Percentiles rank a stretch among this genome's conserved stretches.
These are phyloP conservation scores for Euphorbia lathyris DNA, from an alignment of 345 rosid genomes.

Conservation along the genomic window DNA sequence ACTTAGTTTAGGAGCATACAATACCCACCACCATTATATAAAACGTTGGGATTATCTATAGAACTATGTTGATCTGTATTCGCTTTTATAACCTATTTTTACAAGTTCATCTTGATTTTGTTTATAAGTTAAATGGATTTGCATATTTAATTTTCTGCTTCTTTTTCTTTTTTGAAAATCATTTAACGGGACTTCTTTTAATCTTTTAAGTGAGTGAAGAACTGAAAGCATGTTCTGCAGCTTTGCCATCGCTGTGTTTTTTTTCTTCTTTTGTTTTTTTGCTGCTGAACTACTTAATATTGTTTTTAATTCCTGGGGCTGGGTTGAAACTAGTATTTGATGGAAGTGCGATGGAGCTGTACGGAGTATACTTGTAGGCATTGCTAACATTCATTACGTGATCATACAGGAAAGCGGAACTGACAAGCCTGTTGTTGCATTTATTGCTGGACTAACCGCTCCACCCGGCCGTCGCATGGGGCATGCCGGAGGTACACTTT, in stretches of 20 bases:
- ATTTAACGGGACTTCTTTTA: neutral
- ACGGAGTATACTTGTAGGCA: neutral
- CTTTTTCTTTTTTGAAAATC: neutral
- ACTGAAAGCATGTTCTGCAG: neutral
- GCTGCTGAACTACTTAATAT: neutral
- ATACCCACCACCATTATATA: too few species aligned
- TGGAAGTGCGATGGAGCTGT: neutral
- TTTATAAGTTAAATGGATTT: neutral
- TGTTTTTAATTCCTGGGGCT: neutral
- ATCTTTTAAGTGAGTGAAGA: neutral
- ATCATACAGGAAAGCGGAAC: slow-evolving; percentile 87
- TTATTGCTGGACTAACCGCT: slow-evolving; percentile 97
- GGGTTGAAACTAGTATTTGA: neutral
- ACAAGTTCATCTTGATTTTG: neutral
- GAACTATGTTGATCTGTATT: neutral
- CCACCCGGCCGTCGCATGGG: slow-evolving; percentile 99
- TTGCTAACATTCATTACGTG: neutral
- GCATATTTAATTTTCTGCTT: neutral
- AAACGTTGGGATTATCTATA: neutral
- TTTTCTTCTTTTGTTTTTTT: too few species aligned
- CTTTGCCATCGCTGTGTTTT: neutral
- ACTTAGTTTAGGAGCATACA: too few species aligned
- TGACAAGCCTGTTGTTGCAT: slow-evolving; percentile 89
- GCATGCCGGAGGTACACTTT: slow-evolving; percentile 89
- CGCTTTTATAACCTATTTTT: neutral